Base-by-base conservation (phyloP, 345 rosid genomes). In the Odontarrhena argentea region DNA sequence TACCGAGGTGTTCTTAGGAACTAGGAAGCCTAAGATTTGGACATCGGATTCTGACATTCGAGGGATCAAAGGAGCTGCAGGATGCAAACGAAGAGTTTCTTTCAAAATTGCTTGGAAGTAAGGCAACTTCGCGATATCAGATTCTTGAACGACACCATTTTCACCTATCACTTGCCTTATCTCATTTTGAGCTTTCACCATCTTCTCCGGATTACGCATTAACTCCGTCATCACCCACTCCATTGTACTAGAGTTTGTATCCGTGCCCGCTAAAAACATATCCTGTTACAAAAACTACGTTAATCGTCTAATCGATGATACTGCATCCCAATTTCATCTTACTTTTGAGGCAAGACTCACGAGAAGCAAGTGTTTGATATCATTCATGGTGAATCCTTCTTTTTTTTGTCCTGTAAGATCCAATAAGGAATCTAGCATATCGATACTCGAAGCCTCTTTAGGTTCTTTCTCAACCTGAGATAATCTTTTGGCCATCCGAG, bases 31-130 rank as follows among this genome's bases (percentile, higher is more conserved):
- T 1, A 58, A 11, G 54, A 72, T 35, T 10, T 49, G 28, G 22
- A 72, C 47, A 58, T 72, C 71, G 1, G 45, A 62, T 68, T 55
- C 65, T 1, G 82, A 26, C 58, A 48, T 69, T 26, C 75, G 76
- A 0, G 83, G 85, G 32, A 79, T 30, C 9, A 83, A 57, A 15
- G 80, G 79, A 42, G 24, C 78, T 6, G 79, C 2, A 8, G 82
- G 85, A 62, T 83, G 87, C 68, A 83, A 53, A 2, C 83, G 65
- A 10, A 79, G 48, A 7, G 85, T 67, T 60, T 83, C 82, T 53
- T 81, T 75, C 26, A 79, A 6, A 32, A 81, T 25, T 12, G 83
- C 80, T 67, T 77, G 67, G 4, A 81, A 36, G 45, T 79, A 83
- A 30, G 80, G 80, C 3, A 77, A 15, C 0, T 3, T 35, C 7